Evolutionary conservation across 2,329 filamentous ascomycete genomes (phyloP).

Genomic region (Nigrospora oryzae): DNA sequence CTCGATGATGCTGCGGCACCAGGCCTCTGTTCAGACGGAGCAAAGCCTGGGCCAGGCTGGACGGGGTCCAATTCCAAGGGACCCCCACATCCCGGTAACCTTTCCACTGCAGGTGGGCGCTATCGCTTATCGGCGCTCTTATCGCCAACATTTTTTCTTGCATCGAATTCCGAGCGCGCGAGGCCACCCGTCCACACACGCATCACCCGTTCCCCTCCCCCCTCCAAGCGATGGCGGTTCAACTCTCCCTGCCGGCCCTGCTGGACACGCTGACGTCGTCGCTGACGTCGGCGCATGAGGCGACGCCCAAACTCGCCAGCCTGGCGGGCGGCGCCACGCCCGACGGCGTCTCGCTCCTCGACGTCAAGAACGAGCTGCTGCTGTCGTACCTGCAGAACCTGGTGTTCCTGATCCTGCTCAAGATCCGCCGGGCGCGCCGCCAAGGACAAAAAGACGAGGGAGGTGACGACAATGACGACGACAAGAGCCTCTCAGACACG

Average conservation of each 20-base stretch:
- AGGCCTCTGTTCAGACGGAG: too few relatives aligned
- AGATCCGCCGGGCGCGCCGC: conserved; percentile 51
- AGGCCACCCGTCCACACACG: too few relatives aligned
- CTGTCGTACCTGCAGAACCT: conserved; percentile 94
- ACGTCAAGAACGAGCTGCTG: conserved; percentile 94
- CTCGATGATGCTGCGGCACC: too few relatives aligned
- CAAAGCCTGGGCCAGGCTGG: too few relatives aligned
- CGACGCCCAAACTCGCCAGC: conserved; percentile 50
- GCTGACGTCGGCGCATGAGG: conserved; percentile 55
- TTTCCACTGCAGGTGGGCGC: neutral
- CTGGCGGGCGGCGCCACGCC: conserved; percentile 56
- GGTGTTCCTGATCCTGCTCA: conserved; percentile 76
- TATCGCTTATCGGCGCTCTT: neutral
- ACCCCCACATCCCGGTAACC: too few relatives aligned
- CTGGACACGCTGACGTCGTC: conserved; percentile 50
- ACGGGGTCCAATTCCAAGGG: too few relatives aligned
- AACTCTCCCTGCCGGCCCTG: conserved; percentile 38
- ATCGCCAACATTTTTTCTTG: conserved; percentile 1
- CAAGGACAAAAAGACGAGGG: conserved; percentile 10
- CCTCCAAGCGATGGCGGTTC: conserved; percentile 34
- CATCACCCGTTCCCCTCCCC: neutral
- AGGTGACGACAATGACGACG: conserved; percentile 22
- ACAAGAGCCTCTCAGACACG: conserved; percentile 46
- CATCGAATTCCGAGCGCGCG: neutral
- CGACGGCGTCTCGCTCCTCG: conserved; percentile 90